These are phyloP conservation scores for Mycena citricolor DNA, from an alignment of 1,284 basidiomycete species.

Conservation along the genomic window DNA sequence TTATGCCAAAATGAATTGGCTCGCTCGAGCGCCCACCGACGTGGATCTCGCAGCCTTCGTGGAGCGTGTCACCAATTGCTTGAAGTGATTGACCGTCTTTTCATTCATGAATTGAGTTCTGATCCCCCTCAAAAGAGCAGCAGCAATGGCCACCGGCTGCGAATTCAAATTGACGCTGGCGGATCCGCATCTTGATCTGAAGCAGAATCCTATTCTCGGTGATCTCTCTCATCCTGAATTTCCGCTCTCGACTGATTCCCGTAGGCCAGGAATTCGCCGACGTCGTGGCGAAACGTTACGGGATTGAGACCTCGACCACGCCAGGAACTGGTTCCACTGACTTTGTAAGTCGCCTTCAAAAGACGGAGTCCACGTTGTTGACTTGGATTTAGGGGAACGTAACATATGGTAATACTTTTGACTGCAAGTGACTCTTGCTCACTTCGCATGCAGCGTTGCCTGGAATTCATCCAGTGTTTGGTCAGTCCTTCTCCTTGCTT, in stretches of 20 bases:
- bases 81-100: conserved; percentile 44
- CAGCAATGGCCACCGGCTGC: conserved; percentile 70
- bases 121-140: conserved; percentile 49
- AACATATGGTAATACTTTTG: conserved; percentile 50
- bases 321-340: conserved; percentile 60
- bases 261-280: conserved; percentile 48
- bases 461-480: conserved; percentile 61
- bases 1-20: conserved; percentile 66
- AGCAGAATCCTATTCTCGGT: conserved; percentile 62
- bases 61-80: conserved; percentile 55
- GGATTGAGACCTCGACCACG: conserved; percentile 30
- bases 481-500: conserved; percentile 36
- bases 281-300: conserved; percentile 41
- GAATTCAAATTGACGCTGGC: conserved; percentile 47
- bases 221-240: conserved; percentile 1
- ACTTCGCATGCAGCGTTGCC: conserved; percentile 48
- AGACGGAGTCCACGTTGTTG: not conserved
- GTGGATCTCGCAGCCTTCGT: conserved; percentile 51
- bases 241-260: conserved; percentile 3
- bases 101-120: conserved; percentile 6
- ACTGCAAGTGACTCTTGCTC: conserved; percentile 14
- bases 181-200: conserved; percentile 52
- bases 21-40: conserved; percentile 63
- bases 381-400: conserved; percentile 56
- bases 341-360: conserved; percentile 48